A percentile compares a stretch with the other conserved stretches of the same genome.
Conservation (phyloP, 768 basidiomycete genomes). For the Suillus decipiens region DNA sequence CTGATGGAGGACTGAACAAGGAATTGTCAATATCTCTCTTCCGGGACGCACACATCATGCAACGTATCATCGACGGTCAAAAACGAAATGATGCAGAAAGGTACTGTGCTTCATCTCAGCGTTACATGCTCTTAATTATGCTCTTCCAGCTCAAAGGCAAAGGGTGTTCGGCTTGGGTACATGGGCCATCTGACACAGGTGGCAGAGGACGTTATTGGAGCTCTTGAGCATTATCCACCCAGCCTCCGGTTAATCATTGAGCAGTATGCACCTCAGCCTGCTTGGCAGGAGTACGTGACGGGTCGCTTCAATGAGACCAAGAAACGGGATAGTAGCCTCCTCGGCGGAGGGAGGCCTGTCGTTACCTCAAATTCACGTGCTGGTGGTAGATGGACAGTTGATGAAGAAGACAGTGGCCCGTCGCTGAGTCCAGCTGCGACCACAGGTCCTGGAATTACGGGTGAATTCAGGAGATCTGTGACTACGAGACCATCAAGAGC, state of each 20-base stretch:
- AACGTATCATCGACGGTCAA: slow-evolving; percentile 87
- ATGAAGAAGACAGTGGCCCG: slow-evolving; percentile 53
- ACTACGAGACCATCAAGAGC: slow-evolving; percentile 45
- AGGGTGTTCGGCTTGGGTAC: slow-evolving; percentile 83
- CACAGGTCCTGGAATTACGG: slow-evolving; percentile 26
- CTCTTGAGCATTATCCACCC: slow-evolving; percentile 83
- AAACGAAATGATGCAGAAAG: slow-evolving; percentile 73
- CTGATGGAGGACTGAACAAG: slow-evolving; percentile 81
- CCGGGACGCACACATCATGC: slow-evolving; percentile 80
- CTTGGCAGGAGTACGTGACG: slow-evolving; percentile 90
- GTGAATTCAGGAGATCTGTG: slow-evolving; percentile 59
- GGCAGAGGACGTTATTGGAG: slow-evolving; percentile 90
- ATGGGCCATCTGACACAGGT: slow-evolving; percentile 98
- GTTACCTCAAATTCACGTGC: slow-evolving; percentile 38
- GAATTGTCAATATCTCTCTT: slow-evolving; percentile 85
- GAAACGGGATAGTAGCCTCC: slow-evolving; percentile 70
- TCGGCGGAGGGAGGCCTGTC: slow-evolving; percentile 86
- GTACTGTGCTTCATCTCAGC: slow-evolving; percentile 40
- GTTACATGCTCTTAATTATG: slow-evolving; percentile 14
- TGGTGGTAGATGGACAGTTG: slow-evolving; percentile 63
- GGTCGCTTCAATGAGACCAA: slow-evolving; percentile 87
- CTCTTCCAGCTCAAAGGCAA: slow-evolving; percentile 59
- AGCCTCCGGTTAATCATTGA: slow-evolving; percentile 70
- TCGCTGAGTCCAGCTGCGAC: slow-evolving; percentile 12
- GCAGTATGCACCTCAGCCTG: slow-evolving; percentile 67